Conservation (phyloP, 441 rosid genomes). For the Erodium texanum region DNA sequence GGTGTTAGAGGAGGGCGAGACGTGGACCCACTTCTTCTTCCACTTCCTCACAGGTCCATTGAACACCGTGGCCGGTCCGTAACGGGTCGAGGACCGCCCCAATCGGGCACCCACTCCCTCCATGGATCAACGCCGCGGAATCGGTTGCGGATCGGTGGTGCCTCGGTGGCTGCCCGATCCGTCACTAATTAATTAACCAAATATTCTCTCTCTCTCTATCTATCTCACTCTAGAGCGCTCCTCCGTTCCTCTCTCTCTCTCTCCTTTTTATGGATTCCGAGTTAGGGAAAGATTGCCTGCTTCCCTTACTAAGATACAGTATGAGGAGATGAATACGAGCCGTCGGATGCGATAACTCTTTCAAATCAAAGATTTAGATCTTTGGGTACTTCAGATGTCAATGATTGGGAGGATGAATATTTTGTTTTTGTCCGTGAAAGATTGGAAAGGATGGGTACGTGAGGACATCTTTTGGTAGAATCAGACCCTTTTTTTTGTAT, state of each 20-base stretch:
- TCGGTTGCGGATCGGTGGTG: not conserved
- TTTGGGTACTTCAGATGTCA: too few species aligned
- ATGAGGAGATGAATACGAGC: too few species aligned
- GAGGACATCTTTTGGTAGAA: too few species aligned
- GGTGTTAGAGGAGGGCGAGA: slow-evolving; percentile 32
- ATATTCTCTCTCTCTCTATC: not conserved
- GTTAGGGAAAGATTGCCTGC: not conserved
- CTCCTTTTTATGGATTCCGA: not conserved
- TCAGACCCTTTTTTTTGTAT: too few species aligned
- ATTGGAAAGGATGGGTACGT: too few species aligned
- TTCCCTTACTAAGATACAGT: not conserved
- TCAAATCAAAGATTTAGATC: too few species aligned
- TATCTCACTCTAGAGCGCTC: not conserved
- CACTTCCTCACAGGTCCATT: slow-evolving; percentile 89
- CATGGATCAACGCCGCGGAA: slow-evolving; percentile 28
- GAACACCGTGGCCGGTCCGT: slow-evolving; percentile 90
- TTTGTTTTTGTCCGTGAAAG: too few species aligned
- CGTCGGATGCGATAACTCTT: too few species aligned
- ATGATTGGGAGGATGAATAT: too few species aligned
- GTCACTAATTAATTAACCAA: not conserved
- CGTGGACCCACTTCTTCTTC: slow-evolving; percentile 89
- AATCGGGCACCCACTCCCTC: slow-evolving; percentile 96
- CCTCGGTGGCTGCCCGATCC: slow-evolving; percentile 1
- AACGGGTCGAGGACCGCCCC: slow-evolving; percentile 91
- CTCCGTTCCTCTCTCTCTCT: not conserved